A percentile compares a stretch with the other conserved stretches of the same genome.
Conservation (phyloP, 257 asterid species). For the Striga asiatica region DNA sequence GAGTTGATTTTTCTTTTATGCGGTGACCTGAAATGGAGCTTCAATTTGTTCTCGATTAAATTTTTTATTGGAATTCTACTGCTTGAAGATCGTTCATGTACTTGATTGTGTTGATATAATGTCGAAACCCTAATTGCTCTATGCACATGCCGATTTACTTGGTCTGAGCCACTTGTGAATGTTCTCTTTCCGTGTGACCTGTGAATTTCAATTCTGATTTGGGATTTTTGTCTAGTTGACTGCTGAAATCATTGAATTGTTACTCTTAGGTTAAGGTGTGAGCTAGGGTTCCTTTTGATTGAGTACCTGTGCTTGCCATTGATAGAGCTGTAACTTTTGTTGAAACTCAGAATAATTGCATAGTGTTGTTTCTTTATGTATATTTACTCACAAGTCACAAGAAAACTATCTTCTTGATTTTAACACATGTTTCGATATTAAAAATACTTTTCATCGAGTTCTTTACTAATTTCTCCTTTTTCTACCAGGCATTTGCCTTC, state of each 20-base stretch:
- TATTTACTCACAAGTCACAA: too few species aligned
- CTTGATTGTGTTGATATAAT: constrained; percentile 19
- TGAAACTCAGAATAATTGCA: constrained; percentile 4
- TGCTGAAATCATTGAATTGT: background rate
- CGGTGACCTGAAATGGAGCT: constrained; percentile 12
- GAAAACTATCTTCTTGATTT: too few species aligned
- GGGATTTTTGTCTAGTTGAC: background rate
- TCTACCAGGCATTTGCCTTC: constrained; percentile 14
- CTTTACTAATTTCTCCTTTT: background rate
- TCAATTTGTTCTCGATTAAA: constrained; percentile 9
- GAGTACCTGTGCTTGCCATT: constrained; percentile 8
- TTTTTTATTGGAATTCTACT: constrained; percentile 15
- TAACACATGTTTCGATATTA: too few species aligned
- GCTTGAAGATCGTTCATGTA: constrained; percentile 4
- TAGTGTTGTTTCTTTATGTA: background rate
- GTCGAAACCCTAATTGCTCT: constrained; percentile 22
- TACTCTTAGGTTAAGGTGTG: constrained; percentile 5
- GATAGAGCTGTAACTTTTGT: background rate
- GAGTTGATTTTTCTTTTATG: constrained; percentile 7
- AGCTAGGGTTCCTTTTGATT: constrained; percentile 1
- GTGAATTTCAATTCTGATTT: constrained; percentile 9
- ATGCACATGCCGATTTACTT: background rate
- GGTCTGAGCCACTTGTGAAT: background rate
- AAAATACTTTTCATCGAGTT: background rate
- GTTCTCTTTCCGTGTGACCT: too few species aligned